Percentiles rank a stretch among this genome's conserved stretches.
phyloP scores from a whole-genome alignment of 305 asterid species.

The Fraxinus ornus region DNA sequence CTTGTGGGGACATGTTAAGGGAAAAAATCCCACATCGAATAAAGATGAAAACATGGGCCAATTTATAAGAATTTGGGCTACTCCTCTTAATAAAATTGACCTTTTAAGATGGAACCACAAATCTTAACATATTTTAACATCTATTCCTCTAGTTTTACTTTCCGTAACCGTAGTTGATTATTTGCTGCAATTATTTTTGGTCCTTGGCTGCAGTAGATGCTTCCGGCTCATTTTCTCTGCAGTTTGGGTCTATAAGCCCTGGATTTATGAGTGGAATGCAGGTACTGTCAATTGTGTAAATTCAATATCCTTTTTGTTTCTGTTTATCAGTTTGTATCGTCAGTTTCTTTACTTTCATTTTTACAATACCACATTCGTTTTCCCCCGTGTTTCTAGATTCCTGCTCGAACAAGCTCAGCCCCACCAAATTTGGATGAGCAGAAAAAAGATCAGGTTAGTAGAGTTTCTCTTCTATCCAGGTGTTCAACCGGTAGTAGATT shows the following conservation, averaged over 20 bases:
- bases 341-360: neutral
- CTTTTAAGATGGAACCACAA: too few species aligned
- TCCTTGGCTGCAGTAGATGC: slow-evolving; percentile 56
- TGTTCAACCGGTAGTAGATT: slow-evolving; percentile 6
- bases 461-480: slow-evolving; percentile 28
- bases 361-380: neutral
- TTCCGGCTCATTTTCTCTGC: slow-evolving; percentile 65
- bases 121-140: neutral
- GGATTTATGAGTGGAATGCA: slow-evolving; percentile 70
- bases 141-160: neutral
- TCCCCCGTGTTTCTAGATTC: slow-evolving; percentile 47
- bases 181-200: slow-evolving; percentile 1
- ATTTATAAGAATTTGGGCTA: too few species aligned
- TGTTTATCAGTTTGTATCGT: neutral
- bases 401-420: slow-evolving; percentile 94
- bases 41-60: too few species aligned
- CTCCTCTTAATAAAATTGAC: too few species aligned
- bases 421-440: slow-evolving; percentile 97
- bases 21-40: too few species aligned
- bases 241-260: slow-evolving; percentile 88
- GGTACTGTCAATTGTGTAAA: slow-evolving; percentile 39
- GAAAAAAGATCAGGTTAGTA: slow-evolving; percentile 64
- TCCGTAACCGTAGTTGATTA: slow-evolving; percentile 18
- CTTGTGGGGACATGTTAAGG: too few species aligned
- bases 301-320: neutral